Evolutionary conservation across 1,284 basidiomycete species (phyloP).

Genomic region (Athelia sp.): DNA sequence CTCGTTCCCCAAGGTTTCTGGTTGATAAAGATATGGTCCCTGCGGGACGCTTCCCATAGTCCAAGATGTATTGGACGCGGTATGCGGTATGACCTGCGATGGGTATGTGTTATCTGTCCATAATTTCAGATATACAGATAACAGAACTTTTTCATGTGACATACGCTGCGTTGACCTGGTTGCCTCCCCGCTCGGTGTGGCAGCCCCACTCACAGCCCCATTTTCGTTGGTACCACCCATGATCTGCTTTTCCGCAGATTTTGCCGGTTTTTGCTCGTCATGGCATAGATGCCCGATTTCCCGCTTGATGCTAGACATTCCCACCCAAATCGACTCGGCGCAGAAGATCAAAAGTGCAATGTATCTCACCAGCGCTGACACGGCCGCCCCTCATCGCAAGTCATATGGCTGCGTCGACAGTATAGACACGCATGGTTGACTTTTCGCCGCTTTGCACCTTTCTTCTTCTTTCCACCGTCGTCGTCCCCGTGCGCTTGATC

Average conservation of each 20-base stretch:
- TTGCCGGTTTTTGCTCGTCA: constrained; percentile 67
- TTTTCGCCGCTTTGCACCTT: constrained; percentile 67
- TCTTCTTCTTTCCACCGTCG: constrained; percentile 40
- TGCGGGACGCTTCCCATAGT: constrained; percentile 39
- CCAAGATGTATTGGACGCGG: constrained; percentile 43
- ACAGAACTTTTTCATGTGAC: background rate
- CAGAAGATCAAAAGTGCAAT: constrained; percentile 5
- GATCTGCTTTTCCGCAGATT: constrained; percentile 39
- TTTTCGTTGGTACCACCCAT: constrained; percentile 7
- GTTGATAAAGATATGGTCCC: constrained; percentile 55
- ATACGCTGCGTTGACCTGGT: constrained; percentile 13
- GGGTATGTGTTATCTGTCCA: background rate
- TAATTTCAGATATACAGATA: background rate
- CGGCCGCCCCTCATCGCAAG: constrained; percentile 84
- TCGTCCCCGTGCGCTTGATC: constrained; percentile 17
- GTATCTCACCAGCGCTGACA: constrained; percentile 82
- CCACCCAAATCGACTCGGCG: constrained; percentile 6
- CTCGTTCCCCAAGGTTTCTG: constrained; percentile 72
- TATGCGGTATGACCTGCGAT: constrained; percentile 11
- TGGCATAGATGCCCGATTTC: constrained; percentile 90
- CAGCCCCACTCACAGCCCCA: no score
- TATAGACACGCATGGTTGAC: constrained; percentile 92
- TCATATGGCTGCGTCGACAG: constrained; percentile 92
- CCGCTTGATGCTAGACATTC: constrained; percentile 71
- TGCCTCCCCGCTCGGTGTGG: constrained; percentile 25